Percentiles rank a stretch among this genome's conserved stretches.
Evolutionary conservation across 2,329 filamentous ascomycete genomes (phyloP).

Genomic region (Penicillium sp.): DNA sequence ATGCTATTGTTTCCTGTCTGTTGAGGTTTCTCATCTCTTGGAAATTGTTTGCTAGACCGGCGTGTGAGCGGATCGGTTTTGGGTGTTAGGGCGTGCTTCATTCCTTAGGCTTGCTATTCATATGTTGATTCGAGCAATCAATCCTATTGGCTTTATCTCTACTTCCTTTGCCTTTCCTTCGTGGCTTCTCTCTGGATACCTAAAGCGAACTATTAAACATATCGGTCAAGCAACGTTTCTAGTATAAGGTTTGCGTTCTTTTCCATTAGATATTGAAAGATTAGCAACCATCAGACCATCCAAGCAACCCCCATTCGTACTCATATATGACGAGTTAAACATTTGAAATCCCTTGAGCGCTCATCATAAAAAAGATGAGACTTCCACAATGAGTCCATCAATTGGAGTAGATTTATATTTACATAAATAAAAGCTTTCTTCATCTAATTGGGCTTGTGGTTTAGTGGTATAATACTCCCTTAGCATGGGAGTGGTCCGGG

Average conservation of each 20-base stretch:
- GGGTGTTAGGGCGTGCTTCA: not conserved
- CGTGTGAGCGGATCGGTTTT: not conserved
- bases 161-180: not conserved
- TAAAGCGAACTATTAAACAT: no score
- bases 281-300: no score
- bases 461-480: conserved; percentile 52
- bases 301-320: no score
- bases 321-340: no score
- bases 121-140: not conserved
- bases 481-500: conserved; percentile 51
- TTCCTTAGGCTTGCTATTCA: not conserved
- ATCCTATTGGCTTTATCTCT: not conserved
- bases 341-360: no score
- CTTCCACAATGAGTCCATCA: no score
- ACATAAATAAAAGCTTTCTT: rapidly evolving
- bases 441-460: conserved; percentile 38
- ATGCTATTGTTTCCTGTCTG: not conserved
- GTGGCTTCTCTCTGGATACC: not conserved
- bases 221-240: no score
- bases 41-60: conserved; percentile 1
- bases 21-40: not conserved
- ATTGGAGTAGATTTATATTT: not conserved
- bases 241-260: no score
- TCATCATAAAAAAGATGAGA: no score
- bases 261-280: no score